A percentile compares a stretch with the other conserved stretches of the same genome.
These are phyloP conservation scores for Phytophthora cryptogea DNA, from an alignment of 352 stramenopile genomes.

Conservation along the genomic window DNA sequence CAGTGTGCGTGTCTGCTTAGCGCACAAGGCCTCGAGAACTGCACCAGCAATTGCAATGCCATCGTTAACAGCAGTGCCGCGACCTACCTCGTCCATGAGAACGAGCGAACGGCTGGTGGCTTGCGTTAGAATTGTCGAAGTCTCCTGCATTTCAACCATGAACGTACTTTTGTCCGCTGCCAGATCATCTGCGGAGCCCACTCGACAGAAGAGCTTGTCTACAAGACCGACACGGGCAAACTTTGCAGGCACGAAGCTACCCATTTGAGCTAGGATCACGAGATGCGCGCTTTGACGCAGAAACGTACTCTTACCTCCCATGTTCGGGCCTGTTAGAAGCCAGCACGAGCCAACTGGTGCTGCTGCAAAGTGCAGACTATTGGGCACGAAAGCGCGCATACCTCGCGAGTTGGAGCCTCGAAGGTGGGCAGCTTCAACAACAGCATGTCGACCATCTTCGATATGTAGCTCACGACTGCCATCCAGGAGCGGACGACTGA, in stretches of 20 bases:
- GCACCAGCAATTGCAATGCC: constrained; percentile 80
- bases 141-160: constrained; percentile 90
- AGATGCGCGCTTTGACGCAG: constrained; percentile 80
- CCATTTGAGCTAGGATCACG: constrained; percentile 81
- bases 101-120: constrained; percentile 80
- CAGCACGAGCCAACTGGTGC: constrained; percentile 49
- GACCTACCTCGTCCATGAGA: constrained; percentile 89
- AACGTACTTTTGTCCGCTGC: constrained; percentile 85
- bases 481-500: constrained; percentile 62
- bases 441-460: constrained; percentile 63
- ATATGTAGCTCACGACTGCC: constrained; percentile 64
- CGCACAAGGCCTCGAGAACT: constrained; percentile 72
- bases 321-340: constrained; percentile 89
- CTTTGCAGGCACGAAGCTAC: constrained; percentile 77
- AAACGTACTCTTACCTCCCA: constrained; percentile 90
- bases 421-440: constrained; percentile 69
- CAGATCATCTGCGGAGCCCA: constrained; percentile 83
- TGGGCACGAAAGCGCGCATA: constrained; percentile 71
- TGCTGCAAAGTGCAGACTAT: constrained; percentile 61
- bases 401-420: constrained; percentile 51
- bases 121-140: constrained; percentile 70
- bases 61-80: constrained; percentile 80
- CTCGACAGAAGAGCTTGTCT: constrained; percentile 83
- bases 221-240: constrained; percentile 74
- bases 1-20: constrained; percentile 59